Percentiles rank a stretch among this genome's conserved stretches.
phyloP scores from a whole-genome alignment of 768 basidiomycete genomes.

The Suillus paluster region DNA sequence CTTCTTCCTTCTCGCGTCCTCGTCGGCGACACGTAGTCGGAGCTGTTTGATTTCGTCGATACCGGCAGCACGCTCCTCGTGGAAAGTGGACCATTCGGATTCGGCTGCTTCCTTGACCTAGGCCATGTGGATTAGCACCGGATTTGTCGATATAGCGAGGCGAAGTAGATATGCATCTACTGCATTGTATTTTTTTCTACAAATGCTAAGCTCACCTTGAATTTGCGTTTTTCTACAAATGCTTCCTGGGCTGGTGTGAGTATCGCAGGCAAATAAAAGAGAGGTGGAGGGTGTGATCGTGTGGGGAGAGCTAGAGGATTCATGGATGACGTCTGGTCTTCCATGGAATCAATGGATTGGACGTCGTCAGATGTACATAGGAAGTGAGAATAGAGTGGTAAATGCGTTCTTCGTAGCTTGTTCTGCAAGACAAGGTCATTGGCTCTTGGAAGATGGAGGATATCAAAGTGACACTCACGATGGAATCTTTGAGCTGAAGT shows the following conservation, averaged over 20 bases:
- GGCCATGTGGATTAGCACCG: neutral
- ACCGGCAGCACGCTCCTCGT: slow-evolving; percentile 58
- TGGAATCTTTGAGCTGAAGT: slow-evolving; percentile 77
- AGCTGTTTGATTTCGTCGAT: slow-evolving; percentile 66
- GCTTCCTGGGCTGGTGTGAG: slow-evolving; percentile 72
- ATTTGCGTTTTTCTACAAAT: slow-evolving; percentile 64
- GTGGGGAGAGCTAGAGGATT: slow-evolving; percentile 52
- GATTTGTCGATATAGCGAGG: neutral
- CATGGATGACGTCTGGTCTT: slow-evolving; percentile 26
- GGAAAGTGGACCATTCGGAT: slow-evolving; percentile 71
- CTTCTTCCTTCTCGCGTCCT: slow-evolving; percentile 54
- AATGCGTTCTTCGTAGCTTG: slow-evolving; percentile 71
- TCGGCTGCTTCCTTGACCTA: slow-evolving; percentile 67
- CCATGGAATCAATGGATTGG: slow-evolving; percentile 40
- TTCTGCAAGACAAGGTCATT: slow-evolving; percentile 46
- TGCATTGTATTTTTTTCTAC: neutral
- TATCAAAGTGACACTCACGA: slow-evolving; percentile 51
- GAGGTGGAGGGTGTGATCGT: slow-evolving; percentile 72
- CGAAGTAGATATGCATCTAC: neutral
- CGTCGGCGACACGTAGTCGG: slow-evolving; percentile 67
- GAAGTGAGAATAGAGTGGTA: slow-evolving; percentile 78
- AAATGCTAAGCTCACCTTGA: slow-evolving; percentile 49
- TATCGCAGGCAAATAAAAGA: slow-evolving; percentile 77
- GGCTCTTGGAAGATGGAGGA: slow-evolving; percentile 2
- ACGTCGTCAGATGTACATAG: slow-evolving; percentile 75